Conservation (phyloP, 768 basidiomycete genomes). For the Xerocomus brunneocitrinus region DNA sequence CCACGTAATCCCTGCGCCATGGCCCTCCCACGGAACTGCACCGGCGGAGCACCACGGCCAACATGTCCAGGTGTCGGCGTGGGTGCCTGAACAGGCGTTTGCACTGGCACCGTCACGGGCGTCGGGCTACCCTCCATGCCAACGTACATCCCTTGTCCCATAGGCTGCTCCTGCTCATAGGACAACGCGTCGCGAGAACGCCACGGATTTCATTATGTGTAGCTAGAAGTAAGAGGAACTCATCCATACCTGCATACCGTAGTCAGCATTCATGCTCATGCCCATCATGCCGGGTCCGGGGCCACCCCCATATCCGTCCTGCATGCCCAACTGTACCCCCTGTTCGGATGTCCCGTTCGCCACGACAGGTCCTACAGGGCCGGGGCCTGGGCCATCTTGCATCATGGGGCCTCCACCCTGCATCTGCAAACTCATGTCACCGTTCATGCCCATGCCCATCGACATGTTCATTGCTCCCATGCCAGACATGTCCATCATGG, state of each 20-base stretch:
- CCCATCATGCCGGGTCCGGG: slow-evolving; percentile 57
- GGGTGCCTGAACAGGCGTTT: slow-evolving; percentile 29
- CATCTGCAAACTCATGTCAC: slow-evolving; percentile 59
- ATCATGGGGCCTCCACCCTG: slow-evolving; percentile 49
- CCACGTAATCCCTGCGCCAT: slow-evolving; percentile 42
- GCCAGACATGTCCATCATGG: slow-evolving; percentile 79
- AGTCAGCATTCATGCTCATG: slow-evolving; percentile 70
- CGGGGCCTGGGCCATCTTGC: slow-evolving; percentile 42
- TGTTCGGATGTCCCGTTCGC: slow-evolving; percentile 37
- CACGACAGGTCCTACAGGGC: slow-evolving; percentile 32
- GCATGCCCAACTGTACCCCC: slow-evolving; percentile 38
- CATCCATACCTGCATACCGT: slow-evolving; percentile 64
- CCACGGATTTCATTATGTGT: slow-evolving; percentile 37
- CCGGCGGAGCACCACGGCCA: slow-evolving; percentile 34
- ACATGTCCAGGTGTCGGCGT: slow-evolving; percentile 29
- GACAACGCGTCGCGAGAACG: slow-evolving; percentile 24
- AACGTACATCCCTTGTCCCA: slow-evolving; percentile 67
- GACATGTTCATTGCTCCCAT: slow-evolving; percentile 56
- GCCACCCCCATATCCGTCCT: slow-evolving; percentile 38
- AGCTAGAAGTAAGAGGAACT: slow-evolving; percentile 28
- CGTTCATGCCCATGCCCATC: slow-evolving; percentile 57
- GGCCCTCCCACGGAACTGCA: slow-evolving; percentile 41
- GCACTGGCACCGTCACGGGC: slow-evolving; percentile 42
- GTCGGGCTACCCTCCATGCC: slow-evolving; percentile 54
- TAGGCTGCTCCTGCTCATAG: slow-evolving; percentile 49